Base-by-base conservation (phyloP, 148 eudicot genomes). In the Amaranthus hypochondriacus region DNA sequence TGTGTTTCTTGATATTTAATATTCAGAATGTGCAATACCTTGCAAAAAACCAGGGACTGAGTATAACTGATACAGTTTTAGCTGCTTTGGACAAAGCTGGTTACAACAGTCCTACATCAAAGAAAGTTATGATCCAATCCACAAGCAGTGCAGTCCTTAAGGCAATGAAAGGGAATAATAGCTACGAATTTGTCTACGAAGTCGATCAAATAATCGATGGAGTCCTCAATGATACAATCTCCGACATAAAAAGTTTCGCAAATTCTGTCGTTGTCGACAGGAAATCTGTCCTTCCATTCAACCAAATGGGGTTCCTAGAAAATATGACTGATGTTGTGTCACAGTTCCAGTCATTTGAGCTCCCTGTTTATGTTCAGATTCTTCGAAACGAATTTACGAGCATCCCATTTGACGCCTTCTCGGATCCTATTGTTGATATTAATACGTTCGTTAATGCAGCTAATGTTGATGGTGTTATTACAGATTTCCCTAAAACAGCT, bases 1-100 rank as follows among this genome's bases (percentile, higher is more conserved):
- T 74, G 4, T 55, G 15, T 64, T 21, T 28, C 42, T 39, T 50
- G 64, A 9, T 79, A 58, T 39, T 50, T 28, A 14, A n/a, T 15
- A 3, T 60, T 55, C 86, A 94, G 99, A 83, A 95, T 76, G 99
- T 96, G 53, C 78, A 83, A 69, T 92, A 90, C 89, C 89, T 95
- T 53, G 97, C 97, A 56, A 73, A 76, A 62, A 81, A 87, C 0
- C 86, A 82, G 73, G 86, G 91, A 56, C 69, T 90, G 80, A 76
- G 86, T 66, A 78, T 90, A 21, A 83, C 76, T 11, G 94, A 84
- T 75, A 90, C 88, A 62, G 97, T 92, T 77, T 70, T 74, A 47
- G 83, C 84, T 73, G 85, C 85, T 50, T 76, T 95, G 68, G 79
- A 77, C 52, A 77, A 79, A 52, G 67, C 87, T 66, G 91, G 82